Base-by-base conservation (phyloP, 73 alveolate species). In the Paramecium octaurelia region DNA sequence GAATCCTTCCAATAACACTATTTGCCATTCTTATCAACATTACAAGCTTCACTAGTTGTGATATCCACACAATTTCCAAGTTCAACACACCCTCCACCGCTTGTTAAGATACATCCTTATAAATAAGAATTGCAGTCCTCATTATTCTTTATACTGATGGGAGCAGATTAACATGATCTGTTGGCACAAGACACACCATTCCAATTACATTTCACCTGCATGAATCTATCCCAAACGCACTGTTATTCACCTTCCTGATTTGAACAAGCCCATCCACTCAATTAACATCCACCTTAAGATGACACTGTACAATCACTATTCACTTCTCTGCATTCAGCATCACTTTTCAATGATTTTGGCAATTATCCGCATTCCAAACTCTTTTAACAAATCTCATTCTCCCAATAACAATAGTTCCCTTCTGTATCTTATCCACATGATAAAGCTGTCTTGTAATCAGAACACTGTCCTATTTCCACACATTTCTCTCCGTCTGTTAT, bases 321-420 rank as follows among this genome's bases (percentile, higher is more conserved):
- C n/a, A 36, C 34, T 14, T n/a, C 16, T 34, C 87, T 73, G 14
- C 87, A 73, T 8, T 73, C 87, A 10, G 11, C 27, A 73, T 73
- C 87, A 29, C 36, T 36, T 73, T 16, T 40, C 20, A 73, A 38
- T 11, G 29, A 16, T 35, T 73, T 73, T 73, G 87, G 87, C 21
- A 73, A 73, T 73, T 73, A 16, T 3, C 34, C 87, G 11, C 87
- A 73, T 6, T 35, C 46, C 6, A 21, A 14, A 35, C 58, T 43
- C 59, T 29, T 21, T 36, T 2, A 6, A 36, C 87, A 73, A 4
- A 2, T 38, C n/a, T 73, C 40, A 36, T 38, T 43, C 23, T 80
- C 75, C 91, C 91, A 80, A 80, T 10, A 80, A 46, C 91, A 80
- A 14, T 42, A 80, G 46, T 73, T 73, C 36, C 36, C 36, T 73